These are phyloP conservation scores for Pichia californica DNA, from an alignment of 805 yeast species.

Conservation along the genomic window DNA sequence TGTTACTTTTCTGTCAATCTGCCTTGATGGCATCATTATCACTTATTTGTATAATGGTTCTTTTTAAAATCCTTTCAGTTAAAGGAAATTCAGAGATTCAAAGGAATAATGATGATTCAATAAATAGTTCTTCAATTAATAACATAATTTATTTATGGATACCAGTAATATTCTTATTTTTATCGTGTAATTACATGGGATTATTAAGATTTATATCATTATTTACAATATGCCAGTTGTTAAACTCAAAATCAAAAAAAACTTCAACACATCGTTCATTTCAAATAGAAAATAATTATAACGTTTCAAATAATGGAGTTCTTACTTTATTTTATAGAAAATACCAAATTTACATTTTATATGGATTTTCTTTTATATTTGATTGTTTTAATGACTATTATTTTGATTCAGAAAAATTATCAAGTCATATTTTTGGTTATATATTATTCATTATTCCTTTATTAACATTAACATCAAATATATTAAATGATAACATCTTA, in stretches of 20 bases:
- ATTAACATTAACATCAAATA: background rate
- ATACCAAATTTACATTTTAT: constrained; percentile 18
- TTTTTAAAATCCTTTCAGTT: constrained; percentile 1
- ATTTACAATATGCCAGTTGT: constrained; percentile 18
- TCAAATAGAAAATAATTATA: constrained; percentile 17
- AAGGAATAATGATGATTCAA: background rate
- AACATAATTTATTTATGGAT: constrained; percentile 7
- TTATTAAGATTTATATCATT: constrained; percentile 25
- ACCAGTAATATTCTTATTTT: constrained; percentile 17
- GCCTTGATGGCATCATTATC: constrained; percentile 22
- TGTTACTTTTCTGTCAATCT: constrained; percentile 5
- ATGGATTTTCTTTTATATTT: constrained; percentile 7
- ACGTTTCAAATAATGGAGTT: constrained; percentile 12
- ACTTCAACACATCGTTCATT: constrained; percentile 13
- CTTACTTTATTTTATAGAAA: constrained; percentile 6
- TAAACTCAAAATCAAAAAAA: constrained; percentile 8
- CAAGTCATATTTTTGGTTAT: constrained; percentile 7
- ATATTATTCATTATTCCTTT: constrained; percentile 2
- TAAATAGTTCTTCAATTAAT: background rate
- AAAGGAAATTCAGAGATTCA: background rate
- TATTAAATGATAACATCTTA: background rate
- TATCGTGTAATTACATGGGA: constrained; percentile 20
- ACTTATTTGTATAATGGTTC: constrained; percentile 5
- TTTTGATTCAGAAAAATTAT: background rate
- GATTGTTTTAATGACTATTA: constrained; percentile 2